Conservation (phyloP, 2,329 filamentous ascomycete genomes). For the Ploettnerulaceae sp. region DNA sequence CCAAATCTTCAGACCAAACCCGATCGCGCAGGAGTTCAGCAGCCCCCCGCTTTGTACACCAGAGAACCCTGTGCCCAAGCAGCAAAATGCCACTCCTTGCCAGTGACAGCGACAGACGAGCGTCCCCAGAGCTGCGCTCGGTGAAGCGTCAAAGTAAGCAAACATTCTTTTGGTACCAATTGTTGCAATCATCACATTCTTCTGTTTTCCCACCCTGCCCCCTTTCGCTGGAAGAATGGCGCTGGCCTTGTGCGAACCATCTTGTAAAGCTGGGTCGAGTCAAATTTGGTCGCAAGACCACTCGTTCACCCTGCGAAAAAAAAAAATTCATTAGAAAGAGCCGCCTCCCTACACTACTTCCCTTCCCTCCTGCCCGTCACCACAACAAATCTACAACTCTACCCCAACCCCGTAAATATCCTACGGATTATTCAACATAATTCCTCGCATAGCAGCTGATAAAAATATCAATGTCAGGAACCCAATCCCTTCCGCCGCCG, state of each 20-base stretch:
- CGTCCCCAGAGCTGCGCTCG: constrained; percentile 26
- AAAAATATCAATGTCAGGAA: constrained; percentile 52
- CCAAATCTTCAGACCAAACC: too few species aligned
- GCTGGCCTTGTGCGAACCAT: not conserved
- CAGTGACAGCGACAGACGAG: constrained; percentile 16
- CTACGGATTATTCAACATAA: constrained; percentile 24
- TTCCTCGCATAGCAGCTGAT: constrained; percentile 22
- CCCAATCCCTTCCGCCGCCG: constrained; percentile 91
- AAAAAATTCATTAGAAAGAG: not conserved
- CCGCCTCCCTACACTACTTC: not conserved
- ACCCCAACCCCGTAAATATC: not conserved
- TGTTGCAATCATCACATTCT: not conserved
- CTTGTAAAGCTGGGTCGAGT: not conserved
- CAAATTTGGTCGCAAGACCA: not conserved
- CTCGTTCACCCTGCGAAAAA: too few species aligned
- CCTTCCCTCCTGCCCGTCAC: not conserved
- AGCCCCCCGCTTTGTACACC: not conserved
- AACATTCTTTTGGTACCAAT: not conserved
- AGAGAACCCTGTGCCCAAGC: not conserved
- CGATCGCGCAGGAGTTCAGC: too few species aligned
- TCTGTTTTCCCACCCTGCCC: not conserved
- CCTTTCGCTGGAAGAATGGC: not conserved
- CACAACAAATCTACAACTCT: constrained; percentile 6
- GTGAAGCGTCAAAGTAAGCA: constrained; percentile 33
- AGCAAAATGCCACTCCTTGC: constrained; percentile 15